Conservation (phyloP, 345 rosid genomes). For the Carallia pectinifolia region DNA sequence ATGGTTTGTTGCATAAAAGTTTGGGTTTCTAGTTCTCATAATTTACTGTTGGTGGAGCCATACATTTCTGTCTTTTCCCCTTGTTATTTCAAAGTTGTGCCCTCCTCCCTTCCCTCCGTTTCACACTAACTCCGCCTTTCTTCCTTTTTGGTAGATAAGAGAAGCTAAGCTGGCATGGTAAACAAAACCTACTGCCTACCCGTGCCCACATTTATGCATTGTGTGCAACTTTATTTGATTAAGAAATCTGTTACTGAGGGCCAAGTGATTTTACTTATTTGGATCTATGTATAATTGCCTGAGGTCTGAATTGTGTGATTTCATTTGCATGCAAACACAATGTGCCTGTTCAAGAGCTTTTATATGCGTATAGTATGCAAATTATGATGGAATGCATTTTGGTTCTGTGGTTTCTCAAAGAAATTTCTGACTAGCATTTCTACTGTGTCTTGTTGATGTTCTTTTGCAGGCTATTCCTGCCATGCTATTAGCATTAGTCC, state of each 20-base stretch:
- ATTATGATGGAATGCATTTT: not conserved
- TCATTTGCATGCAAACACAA: not conserved
- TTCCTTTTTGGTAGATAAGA: not conserved
- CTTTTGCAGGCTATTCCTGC: conserved; percentile 86
- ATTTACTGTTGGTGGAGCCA: not conserved
- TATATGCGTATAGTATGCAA: not conserved
- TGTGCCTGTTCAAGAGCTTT: too few species aligned
- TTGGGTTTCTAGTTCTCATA: not conserved
- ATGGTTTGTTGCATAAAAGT: not conserved
- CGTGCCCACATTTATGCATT: not conserved
- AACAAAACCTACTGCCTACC: not conserved
- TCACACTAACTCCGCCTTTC: too few species aligned
- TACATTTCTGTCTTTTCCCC: not conserved
- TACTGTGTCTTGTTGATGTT: conserved; percentile 11
- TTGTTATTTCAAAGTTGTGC: too few species aligned
- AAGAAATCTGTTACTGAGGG: not conserved
- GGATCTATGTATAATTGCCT: not conserved
- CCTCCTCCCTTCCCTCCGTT: too few species aligned
- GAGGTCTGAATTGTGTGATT: not conserved
- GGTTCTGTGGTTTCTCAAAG: not conserved
- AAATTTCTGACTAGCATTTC: not conserved
- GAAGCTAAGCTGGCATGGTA: conserved; percentile 2
- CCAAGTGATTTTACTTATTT: not conserved
- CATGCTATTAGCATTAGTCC: conserved; percentile 85
- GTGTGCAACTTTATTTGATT: not conserved